Conservation (phyloP, 805 yeast genomes). For the Candida taoyuanica region DNA sequence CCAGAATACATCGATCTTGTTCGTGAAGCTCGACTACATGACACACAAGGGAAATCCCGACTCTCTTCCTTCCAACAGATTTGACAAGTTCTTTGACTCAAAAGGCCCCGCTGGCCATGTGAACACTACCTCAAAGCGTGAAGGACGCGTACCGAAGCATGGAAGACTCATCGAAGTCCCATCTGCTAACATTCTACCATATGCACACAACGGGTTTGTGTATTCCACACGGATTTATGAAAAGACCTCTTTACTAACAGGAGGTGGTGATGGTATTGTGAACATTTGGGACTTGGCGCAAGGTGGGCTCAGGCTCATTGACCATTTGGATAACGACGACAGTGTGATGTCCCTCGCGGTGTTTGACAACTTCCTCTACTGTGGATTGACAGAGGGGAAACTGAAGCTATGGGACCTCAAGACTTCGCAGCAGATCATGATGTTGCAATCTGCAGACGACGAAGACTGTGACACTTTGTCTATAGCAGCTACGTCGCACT, state of each 20-base stretch:
- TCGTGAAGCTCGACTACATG: constrained; percentile 43
- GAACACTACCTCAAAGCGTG: not conserved
- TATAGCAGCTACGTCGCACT: constrained; percentile 48
- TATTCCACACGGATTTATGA: constrained; percentile 48
- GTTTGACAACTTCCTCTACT: constrained; percentile 66
- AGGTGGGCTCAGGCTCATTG: constrained; percentile 22
- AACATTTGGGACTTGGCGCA: constrained; percentile 64
- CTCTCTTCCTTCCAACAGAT: constrained; percentile 59
- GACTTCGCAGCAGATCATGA: constrained; percentile 63
- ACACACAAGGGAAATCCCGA: constrained; percentile 28
- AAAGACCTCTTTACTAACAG: constrained; percentile 47
- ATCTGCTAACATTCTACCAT: constrained; percentile 56
- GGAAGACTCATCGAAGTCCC: constrained; percentile 60
- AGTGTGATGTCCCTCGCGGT: constrained; percentile 67
- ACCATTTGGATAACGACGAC: constrained; percentile 56
- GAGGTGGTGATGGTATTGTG: constrained; percentile 91
- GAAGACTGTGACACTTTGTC: constrained; percentile 51
- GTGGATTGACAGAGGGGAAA: constrained; percentile 72
- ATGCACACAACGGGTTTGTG: constrained; percentile 91
- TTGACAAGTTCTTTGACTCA: constrained; percentile 86
- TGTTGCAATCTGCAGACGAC: constrained; percentile 32
- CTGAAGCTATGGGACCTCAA: constrained; percentile 85
- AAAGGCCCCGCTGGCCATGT: constrained; percentile 68
- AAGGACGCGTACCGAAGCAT: constrained; percentile 2
- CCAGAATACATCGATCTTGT: constrained; percentile 85